Conservation (phyloP, 2,329 filamentous ascomycete species). For the Rutstroemia sp. region DNA sequence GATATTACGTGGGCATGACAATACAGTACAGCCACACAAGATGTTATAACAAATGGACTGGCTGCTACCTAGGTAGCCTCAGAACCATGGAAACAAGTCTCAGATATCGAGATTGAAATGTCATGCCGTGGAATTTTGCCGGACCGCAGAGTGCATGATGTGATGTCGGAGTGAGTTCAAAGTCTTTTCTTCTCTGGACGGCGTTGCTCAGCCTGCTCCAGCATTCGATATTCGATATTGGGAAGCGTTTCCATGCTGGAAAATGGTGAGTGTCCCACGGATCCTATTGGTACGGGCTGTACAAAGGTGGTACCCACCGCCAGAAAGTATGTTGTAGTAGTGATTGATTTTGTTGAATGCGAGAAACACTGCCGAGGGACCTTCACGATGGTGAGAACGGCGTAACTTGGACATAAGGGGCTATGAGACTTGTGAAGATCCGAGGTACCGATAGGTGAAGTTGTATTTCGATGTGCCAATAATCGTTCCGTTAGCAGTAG, state of each 20-base stretch:
- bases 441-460: constrained; percentile 2
- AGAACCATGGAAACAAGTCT: constrained; percentile 10
- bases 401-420: neutral
- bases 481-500: constrained; percentile 4
- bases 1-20: constrained; percentile 10
- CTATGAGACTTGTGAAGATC: constrained; percentile 1
- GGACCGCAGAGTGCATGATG: constrained; percentile 18
- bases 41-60: constrained; percentile 14
- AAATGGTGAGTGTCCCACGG: neutral
- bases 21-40: constrained; percentile 18
- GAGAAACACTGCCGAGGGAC: constrained; percentile 1
- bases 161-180: constrained; percentile 10
- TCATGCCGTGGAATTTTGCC: constrained; percentile 19
- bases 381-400: neutral
- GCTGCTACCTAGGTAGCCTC: neutral
- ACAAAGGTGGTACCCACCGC: neutral
- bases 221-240: neutral
- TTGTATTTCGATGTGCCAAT: neutral
- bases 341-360: neutral
- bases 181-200: neutral
- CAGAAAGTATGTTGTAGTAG: constrained; percentile 4
- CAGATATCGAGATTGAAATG: constrained; percentile 7
- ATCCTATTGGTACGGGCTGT: neutral
- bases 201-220: constrained; percentile 9
- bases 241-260: constrained; percentile 4